Conservation (phyloP, 1,284 basidiomycete species). For the Schizophyllum commune region DNA sequence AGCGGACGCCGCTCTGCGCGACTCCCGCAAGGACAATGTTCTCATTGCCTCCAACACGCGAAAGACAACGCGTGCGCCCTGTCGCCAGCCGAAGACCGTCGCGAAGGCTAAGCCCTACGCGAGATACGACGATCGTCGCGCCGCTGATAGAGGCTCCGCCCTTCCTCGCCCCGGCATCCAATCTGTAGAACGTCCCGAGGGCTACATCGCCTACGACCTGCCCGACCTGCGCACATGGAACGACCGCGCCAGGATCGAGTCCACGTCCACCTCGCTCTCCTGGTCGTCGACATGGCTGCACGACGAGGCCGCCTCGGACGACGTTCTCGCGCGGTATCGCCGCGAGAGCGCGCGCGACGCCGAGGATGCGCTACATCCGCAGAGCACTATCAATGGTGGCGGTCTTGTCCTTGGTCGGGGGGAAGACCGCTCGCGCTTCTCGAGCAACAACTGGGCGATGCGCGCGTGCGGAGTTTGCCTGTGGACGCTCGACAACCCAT, state of each 20-base stretch:
- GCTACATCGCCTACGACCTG: not conserved
- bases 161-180: not conserved
- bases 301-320: not conserved
- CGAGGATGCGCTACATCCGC: not conserved
- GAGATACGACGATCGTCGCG: not conserved
- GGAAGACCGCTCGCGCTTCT: not conserved
- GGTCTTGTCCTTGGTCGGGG: not conserved
- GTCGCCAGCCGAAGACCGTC: not conserved
- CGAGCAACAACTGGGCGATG: not conserved
- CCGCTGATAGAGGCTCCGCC: not conserved
- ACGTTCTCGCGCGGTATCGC: not conserved
- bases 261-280: not conserved
- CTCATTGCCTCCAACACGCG: not conserved
- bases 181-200: not conserved
- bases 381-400: not conserved
- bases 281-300: not conserved
- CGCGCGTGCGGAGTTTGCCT: not conserved
- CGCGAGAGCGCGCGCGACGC: not conserved
- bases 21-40: not conserved
- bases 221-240: not conserved
- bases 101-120: not conserved
- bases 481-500: not conserved
- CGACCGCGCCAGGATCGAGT: not conserved
- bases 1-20: not conserved
- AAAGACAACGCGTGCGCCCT: not conserved